These are phyloP conservation scores for Puya raimondii DNA, from an alignment of 176 grass and related monocot species.

Conservation along the genomic window DNA sequence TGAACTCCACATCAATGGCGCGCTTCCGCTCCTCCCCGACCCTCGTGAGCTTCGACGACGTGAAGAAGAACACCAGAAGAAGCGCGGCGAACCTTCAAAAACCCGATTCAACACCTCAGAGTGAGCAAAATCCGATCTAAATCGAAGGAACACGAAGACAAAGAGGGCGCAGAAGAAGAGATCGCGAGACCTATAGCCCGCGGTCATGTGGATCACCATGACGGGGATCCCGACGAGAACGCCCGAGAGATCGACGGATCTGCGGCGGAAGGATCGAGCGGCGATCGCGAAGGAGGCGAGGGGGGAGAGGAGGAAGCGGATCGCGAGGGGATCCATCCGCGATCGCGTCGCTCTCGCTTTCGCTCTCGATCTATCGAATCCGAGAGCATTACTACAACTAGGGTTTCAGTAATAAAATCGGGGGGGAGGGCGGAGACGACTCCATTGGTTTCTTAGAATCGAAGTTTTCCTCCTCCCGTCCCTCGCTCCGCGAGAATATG, in stretches of 20 bases:
- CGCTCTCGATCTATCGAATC: neutral
- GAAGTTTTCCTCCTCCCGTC: no score
- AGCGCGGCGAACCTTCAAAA: slow-evolving; percentile 62
- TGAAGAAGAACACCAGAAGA: slow-evolving; percentile 92
- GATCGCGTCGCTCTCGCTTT: neutral
- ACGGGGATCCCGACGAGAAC: slow-evolving; percentile 65
- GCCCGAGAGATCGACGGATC: slow-evolving; percentile 68
- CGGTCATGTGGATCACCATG: slow-evolving; percentile 76
- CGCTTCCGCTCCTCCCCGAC: slow-evolving; percentile 70
- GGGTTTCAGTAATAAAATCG: no score
- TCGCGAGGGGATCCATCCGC: slow-evolving; percentile 19
- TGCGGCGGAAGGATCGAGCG: slow-evolving; percentile 55
- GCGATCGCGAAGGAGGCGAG: slow-evolving; percentile 36
- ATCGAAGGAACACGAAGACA: neutral
- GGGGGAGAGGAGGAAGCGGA: slow-evolving; percentile 27
- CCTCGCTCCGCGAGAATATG: no score
- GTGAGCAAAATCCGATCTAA: slow-evolving; percentile 2
- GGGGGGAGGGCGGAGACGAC: no score
- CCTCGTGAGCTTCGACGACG: slow-evolving; percentile 76
- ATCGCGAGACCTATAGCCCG: slow-evolving; percentile 53
- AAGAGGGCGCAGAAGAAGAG: neutral
- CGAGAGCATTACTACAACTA: neutral
- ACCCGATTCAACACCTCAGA: slow-evolving; percentile 16
- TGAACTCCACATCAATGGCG: slow-evolving; percentile 70
- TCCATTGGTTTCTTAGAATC: no score